A percentile compares a stretch with the other conserved stretches of the same genome.
Evolutionary conservation across 352 stramenopile species (phyloP).

Genomic region (Pythium phragmitis): DNA sequence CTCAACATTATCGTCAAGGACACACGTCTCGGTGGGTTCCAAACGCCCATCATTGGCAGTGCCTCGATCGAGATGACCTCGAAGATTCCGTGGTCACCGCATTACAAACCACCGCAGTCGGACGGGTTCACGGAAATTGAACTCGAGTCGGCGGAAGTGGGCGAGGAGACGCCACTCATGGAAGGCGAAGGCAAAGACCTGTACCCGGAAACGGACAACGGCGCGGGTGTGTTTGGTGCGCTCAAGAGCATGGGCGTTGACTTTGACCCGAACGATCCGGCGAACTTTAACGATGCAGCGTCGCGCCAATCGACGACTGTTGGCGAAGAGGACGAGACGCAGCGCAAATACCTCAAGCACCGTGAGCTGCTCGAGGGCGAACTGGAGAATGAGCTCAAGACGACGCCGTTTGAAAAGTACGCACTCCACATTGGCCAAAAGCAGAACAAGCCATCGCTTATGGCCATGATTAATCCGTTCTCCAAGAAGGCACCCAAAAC

Average conservation of each 20-base stretch:
- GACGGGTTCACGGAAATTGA: conserved; percentile 72
- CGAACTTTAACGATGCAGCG: conserved; percentile 50
- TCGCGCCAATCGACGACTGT: conserved; percentile 57
- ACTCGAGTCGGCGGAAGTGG: conserved; percentile 53
- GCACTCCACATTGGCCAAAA: conserved; percentile 78
- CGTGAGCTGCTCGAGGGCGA: conserved; percentile 65
- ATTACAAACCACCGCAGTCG: conserved; percentile 67
- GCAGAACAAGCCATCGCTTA: conserved; percentile 63
- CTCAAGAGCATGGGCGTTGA: conserved; percentile 85
- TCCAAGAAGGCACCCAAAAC: conserved; percentile 51
- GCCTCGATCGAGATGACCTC: conserved; percentile 82
- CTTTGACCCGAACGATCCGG: conserved; percentile 52
- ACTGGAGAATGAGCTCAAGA: conserved; percentile 75
- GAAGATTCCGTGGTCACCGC: conserved; percentile 83
- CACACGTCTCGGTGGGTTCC: conserved; percentile 84
- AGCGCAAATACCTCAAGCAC: conserved; percentile 79
- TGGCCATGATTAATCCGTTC: conserved; percentile 68
- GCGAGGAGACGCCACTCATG: conserved; percentile 55
- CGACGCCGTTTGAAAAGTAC: conserved; percentile 89
- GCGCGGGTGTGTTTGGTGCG: conserved; percentile 82
- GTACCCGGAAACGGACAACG: conserved; percentile 60
- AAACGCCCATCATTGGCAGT: conserved; percentile 80
- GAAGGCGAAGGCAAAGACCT: conserved; percentile 29
- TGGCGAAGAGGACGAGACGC: conserved; percentile 64
- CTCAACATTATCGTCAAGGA: conserved; percentile 91